phyloP scores from a whole-genome alignment of 2,329 filamentous ascomycete genomes.

The Colletotrichum abscissum region DNA sequence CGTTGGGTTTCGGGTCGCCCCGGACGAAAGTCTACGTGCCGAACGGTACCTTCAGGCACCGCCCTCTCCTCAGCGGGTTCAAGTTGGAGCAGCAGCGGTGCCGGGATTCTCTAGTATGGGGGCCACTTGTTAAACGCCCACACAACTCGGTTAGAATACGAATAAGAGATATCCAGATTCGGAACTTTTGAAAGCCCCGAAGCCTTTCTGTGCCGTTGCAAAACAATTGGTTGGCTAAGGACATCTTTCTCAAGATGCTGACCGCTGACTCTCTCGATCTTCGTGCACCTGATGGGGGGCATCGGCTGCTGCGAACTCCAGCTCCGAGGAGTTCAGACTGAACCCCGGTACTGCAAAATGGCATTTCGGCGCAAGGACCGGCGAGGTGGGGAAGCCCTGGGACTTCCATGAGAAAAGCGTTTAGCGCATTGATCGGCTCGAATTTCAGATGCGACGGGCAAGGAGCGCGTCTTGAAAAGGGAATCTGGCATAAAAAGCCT shows the following conservation, averaged over 20 bases:
- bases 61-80: background rate
- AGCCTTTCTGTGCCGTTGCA: background rate
- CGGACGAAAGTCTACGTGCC: constrained; percentile 8
- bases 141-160: constrained; percentile 1
- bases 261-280: background rate
- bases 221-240: background rate
- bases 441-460: background rate
- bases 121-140: no score
- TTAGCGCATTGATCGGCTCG: constrained; percentile 30
- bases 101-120: background rate
- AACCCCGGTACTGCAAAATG: background rate
- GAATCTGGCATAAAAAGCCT: constrained; percentile 16
- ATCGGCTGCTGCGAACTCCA: background rate
- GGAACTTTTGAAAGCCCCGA: background rate
- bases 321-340: background rate
- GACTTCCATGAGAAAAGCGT: background rate
- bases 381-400: background rate
- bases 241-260: background rate
- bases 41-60: background rate
- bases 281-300: background rate
- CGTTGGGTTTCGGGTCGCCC: constrained; percentile 19
- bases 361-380: constrained; percentile 25
- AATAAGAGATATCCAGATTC: background rate
- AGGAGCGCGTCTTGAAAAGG: constrained; percentile 8
- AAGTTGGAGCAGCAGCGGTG: background rate